Evolutionary conservation across 2,329 filamentous ascomycete genomes (phyloP), one percentile per base, ranked within the genome.

Genomic region (Dactylellina leptospora): DNA sequence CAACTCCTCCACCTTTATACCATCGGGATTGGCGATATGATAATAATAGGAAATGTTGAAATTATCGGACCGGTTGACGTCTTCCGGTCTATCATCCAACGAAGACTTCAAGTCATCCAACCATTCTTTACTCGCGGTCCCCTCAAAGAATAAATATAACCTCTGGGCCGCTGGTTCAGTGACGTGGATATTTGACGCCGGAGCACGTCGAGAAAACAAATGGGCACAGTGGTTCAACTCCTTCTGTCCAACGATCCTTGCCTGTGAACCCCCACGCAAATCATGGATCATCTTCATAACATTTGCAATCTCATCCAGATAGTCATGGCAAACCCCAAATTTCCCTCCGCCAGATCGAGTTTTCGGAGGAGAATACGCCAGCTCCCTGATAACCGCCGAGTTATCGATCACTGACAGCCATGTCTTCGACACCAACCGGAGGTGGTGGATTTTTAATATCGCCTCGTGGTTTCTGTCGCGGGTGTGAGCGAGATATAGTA

Each of bases 251-350:
- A 11, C 23, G 10, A 11, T 3, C 10, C 28, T 53, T 6, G 28
- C 13, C n/a, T n/a, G n/a, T 38, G 25, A 18, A 3, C 23, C 48
- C 4, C 28, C 27, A 18, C 38, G 25, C 2, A 53, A 18, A n/a
- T 53, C n/a, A 33, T 36, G 48, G 11, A 53, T 30, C 48, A 38
- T 53, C 27, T 53, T 53, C 48, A 53, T 53, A 9, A 30, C 18
- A 10, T 53, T 53, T 4, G 48, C 27, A 30, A 53, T 53, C 16
- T 53, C 48, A 11, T 53, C 48, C n/a, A 53, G 30, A 22, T 53
- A 18, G 27, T 53, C 48, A 38, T 53, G 28, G 13, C 48, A 53
- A 16, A 53, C 10, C n/a, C 48, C 28, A 53, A 53, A 53, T 11
- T 22, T 22, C 4, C 23, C 16, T 13, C 48, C 48, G 10, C 48